Conservation (phyloP, 1,284 basidiomycete species). For the Leccinum subrobustum region DNA sequence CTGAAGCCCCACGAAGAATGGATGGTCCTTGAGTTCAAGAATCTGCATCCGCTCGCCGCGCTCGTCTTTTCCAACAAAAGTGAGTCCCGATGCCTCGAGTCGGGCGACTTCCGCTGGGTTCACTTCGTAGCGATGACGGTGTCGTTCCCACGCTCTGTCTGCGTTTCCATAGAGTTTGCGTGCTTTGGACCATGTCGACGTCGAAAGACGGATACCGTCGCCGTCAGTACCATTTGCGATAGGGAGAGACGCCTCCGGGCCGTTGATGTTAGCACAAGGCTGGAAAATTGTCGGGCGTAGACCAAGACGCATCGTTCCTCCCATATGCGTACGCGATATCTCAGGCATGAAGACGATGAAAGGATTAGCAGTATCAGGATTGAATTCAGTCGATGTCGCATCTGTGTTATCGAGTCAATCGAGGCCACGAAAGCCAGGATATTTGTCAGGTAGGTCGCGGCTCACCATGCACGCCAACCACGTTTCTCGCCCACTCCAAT, state of each 20-base stretch:
- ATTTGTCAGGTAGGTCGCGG: not conserved
- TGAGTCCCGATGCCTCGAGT: conserved; percentile 71
- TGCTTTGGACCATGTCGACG: conserved; percentile 63
- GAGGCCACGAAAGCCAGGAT: conserved; percentile 3
- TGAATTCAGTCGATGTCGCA: conserved; percentile 89
- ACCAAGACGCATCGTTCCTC: conserved; percentile 97
- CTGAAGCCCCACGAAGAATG: conserved; percentile 94
- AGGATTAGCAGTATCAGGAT: conserved; percentile 57
- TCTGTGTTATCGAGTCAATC: conserved; percentile 42
- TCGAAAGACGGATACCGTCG: conserved; percentile 33
- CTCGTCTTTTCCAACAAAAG: conserved; percentile 94
- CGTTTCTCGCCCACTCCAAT: conserved; percentile 90
- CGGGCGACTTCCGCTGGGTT: conserved; percentile 85
- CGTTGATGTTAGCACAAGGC: conserved; percentile 27
- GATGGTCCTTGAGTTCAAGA: conserved; percentile 88
- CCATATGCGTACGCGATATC: conserved; percentile 96
- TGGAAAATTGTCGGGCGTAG: conserved; percentile 93
- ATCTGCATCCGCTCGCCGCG: conserved; percentile 98
- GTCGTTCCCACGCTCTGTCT: conserved; percentile 91
- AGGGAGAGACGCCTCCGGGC: conserved; percentile 14
- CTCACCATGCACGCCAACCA: conserved; percentile 72
- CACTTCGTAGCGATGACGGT: conserved; percentile 97
- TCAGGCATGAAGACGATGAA: conserved; percentile 99
- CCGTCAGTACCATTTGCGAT: conserved; percentile 4
- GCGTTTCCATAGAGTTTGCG: conserved; percentile 86